Evolutionary conservation across 176 grass and related monocot species (phyloP).

Genomic region (Poa annua): DNA sequence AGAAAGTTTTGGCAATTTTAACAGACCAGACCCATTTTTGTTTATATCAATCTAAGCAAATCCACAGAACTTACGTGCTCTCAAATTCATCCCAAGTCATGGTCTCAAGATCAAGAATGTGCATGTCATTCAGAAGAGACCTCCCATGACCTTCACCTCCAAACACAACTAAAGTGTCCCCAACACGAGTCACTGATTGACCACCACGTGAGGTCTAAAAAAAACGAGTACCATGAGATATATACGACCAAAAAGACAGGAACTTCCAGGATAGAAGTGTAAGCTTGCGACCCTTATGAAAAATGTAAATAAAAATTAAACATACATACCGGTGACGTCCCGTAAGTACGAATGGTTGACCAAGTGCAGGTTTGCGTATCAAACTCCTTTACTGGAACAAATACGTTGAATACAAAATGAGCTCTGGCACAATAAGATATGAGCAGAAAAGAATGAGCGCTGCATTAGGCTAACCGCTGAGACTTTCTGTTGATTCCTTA

Average conservation of each 20-base stretch:
- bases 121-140: slow-evolving; percentile 90
- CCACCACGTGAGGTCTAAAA: slow-evolving; percentile 85
- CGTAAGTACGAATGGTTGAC: slow-evolving; percentile 85
- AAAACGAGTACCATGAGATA: slow-evolving; percentile 24
- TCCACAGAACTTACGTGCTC: slow-evolving; percentile 72
- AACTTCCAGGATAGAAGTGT: neutral
- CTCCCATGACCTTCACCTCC: slow-evolving; percentile 92
- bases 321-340: slow-evolving; percentile 76
- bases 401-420: slow-evolving; percentile 10
- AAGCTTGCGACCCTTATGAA: neutral
- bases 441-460: neutral
- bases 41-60: neutral
- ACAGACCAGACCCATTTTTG: neutral
- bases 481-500: slow-evolving; percentile 69
- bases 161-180: slow-evolving; percentile 82
- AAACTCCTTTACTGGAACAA: slow-evolving; percentile 80
- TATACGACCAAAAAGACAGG: neutral
- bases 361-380: slow-evolving; percentile 81
- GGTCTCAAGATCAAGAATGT: slow-evolving; percentile 95
- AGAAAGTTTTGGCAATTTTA: slow-evolving; percentile 36
- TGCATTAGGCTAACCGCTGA: slow-evolving; percentile 64
- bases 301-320: slow-evolving; percentile 23
- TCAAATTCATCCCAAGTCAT: slow-evolving; percentile 99
- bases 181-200: slow-evolving; percentile 92
- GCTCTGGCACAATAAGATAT: neutral